A percentile compares a stretch with the other conserved stretches of the same genome.
These are phyloP conservation scores for Fusarium xyrophilum DNA, from an alignment of 2,329 filamentous ascomycete species.

Conservation along the genomic window DNA sequence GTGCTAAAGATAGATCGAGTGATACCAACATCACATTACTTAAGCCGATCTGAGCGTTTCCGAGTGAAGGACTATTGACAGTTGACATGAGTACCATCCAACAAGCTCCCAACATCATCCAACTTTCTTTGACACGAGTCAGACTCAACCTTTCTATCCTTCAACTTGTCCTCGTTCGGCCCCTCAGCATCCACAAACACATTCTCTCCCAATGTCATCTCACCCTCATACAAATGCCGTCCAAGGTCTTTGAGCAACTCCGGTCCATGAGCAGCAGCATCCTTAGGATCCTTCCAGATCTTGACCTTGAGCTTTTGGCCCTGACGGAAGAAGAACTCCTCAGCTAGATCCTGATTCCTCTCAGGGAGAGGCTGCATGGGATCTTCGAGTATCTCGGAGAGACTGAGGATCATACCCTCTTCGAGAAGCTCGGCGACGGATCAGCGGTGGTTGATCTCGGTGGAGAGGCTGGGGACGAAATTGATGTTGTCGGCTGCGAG, in stretches of 20 bases:
- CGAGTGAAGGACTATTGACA: neutral
- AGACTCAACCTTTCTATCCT: conserved; percentile 15
- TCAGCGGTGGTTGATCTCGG: conserved; percentile 2
- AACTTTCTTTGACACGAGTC: conserved; percentile 35
- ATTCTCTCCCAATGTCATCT: conserved; percentile 18
- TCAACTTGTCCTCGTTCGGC: conserved; percentile 28
- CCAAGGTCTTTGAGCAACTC: conserved; percentile 3
- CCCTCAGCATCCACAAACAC: conserved; percentile 35
- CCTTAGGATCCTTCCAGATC: conserved; percentile 26
- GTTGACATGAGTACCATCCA: conserved; percentile 29
- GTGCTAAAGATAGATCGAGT: neutral
- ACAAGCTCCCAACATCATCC: conserved; percentile 31
- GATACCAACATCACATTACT: accelerated
- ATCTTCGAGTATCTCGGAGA: conserved; percentile 46
- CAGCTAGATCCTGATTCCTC: conserved; percentile 6
- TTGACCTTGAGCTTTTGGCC: conserved; percentile 7
- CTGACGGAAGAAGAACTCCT: conserved; percentile 25
- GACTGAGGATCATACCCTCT: conserved; percentile 40
- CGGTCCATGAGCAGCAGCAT: neutral
- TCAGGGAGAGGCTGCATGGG: conserved; percentile 50
- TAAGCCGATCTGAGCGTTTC: neutral
- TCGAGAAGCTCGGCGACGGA: conserved; percentile 19
- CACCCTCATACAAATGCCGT: neutral
- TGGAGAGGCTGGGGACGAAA: conserved; percentile 13
- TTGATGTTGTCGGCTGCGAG: conserved; percentile 41